Evolutionary conservation across 1,284 basidiomycete species (phyloP), one percentile per base, ranked within the genome.

Genomic region (Cutaneotrichosporon daszewskae): DNA sequence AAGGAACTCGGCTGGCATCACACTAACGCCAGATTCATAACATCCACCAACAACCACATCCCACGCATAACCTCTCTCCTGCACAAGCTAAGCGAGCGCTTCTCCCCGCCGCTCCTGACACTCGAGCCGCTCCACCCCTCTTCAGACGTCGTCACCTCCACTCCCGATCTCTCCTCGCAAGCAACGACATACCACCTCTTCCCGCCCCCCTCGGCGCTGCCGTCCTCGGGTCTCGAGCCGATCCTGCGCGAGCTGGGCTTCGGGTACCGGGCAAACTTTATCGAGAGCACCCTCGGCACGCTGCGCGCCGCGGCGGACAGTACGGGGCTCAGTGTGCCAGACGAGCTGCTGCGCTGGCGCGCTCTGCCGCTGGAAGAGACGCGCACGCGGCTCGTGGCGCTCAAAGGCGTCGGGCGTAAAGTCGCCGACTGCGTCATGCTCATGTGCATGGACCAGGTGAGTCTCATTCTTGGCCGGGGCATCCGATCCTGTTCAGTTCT

Each of bases 41-140:
- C 94, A 62, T 96, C 91, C 14, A 89, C 91, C 1, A 98, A 97
- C 63, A 98, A 98, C 67, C 94, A 98, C 59, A 98, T 96, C 39
- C 72, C 80, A 3, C 83, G 91, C 1, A 96, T 95, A 60, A 85
- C 87, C 5, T 85, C 84, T 47, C 90, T 96, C 82, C 81, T 95
- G 27, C 83, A 72, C 47, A 84, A 55, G 72, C 77, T 50, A 76
- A 84, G 41, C 63, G 76, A 70, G 31, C 75, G 83, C 24, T 92
- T 82, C 61, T 85, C 86, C 2, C 75, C 80, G 9, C 72, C 80
- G 9, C 68, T 92, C 5, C 47, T 74, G 4, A 51, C 55, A 0
- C 55, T 73, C 3, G 54, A 61, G 0, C n/a, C n/a, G n/a, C n/a
- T n/a, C n/a, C n/a, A n/a, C n/a, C n/a, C n/a, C n/a, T n/a, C n/a